Conservation (phyloP, 768 basidiomycete species). For the Porpolomopsis calyptriformis region DNA sequence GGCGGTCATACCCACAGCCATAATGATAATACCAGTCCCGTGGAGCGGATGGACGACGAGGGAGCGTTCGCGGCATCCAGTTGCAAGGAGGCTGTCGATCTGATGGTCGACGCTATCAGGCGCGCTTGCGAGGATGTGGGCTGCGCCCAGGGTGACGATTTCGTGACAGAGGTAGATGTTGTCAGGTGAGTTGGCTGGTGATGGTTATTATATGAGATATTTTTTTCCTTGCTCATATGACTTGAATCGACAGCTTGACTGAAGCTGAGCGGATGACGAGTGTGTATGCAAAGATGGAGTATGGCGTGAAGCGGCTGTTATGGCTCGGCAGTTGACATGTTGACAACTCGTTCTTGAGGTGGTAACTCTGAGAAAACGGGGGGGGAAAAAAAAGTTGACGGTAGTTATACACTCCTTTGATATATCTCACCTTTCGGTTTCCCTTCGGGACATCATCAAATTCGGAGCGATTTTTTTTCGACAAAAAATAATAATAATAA, state of each 20-base stretch:
- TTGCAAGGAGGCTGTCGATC: constrained; percentile 67
- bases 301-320: constrained; percentile 72
- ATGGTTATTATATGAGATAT: constrained; percentile 6
- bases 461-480: too few relatives aligned
- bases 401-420: too few relatives aligned
- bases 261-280: constrained; percentile 82
- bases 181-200: constrained; percentile 72
- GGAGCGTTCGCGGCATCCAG: constrained; percentile 50
- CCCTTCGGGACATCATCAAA: too few relatives aligned
- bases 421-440: too few relatives aligned
- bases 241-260: constrained; percentile 39
- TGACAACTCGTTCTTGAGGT: too few relatives aligned
- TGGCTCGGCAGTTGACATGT: constrained; percentile 2
- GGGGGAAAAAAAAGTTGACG: too few relatives aligned
- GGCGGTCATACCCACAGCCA: too few relatives aligned
- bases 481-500: too few relatives aligned
- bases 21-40: too few relatives aligned
- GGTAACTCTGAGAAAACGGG: too few relatives aligned
- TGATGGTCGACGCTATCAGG: constrained; percentile 62
- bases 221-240: constrained; percentile 5
- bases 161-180: constrained; percentile 61
- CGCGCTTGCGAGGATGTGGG: constrained; percentile 60
- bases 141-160: constrained; percentile 30
- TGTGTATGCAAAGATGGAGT: constrained; percentile 86
- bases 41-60: constrained; percentile 46